A percentile compares a stretch with the other conserved stretches of the same genome.
Evolutionary conservation across 805 yeast species (phyloP).

Genomic region (Ogataea neopini): DNA sequence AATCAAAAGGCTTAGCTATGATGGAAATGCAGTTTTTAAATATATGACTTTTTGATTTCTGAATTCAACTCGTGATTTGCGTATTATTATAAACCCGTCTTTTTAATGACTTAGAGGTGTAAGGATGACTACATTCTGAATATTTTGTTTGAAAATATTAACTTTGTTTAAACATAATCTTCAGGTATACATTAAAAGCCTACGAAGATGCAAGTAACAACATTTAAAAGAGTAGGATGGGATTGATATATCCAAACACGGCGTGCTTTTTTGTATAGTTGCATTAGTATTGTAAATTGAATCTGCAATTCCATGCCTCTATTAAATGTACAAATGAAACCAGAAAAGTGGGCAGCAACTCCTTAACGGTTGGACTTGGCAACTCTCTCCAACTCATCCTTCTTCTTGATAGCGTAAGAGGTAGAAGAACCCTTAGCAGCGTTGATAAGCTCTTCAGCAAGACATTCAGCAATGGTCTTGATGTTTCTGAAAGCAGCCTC

Average conservation of each 20-base stretch:
- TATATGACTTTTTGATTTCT: too few relatives aligned
- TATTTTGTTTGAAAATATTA: not conserved
- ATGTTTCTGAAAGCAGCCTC: conserved; percentile 99
- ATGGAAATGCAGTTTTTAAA: too few relatives aligned
- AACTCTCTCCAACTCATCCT: conserved; percentile 99
- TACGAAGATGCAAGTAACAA: conserved; percentile 4
- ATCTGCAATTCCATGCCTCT: conserved; percentile 9
- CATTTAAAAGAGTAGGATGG: conserved; percentile 1
- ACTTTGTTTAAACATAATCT: not conserved
- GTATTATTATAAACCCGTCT: too few relatives aligned
- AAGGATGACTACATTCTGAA: too few relatives aligned
- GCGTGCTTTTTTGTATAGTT: not conserved
- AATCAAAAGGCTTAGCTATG: too few relatives aligned
- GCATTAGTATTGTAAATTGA: conserved; percentile 8
- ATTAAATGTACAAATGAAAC: conserved; percentile 13
- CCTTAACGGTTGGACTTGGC: conserved; percentile 99
- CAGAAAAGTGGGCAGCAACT: conserved; percentile 6
- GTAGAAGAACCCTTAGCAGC: conserved; percentile 99
- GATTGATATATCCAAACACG: not conserved
- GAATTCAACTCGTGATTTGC: too few relatives aligned
- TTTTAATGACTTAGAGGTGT: too few relatives aligned
- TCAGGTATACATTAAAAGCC: conserved; percentile 6
- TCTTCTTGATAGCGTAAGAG: conserved; percentile 99
- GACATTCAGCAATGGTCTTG: conserved; percentile 99
- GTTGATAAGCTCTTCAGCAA: conserved; percentile 99